Percentiles rank a stretch among this genome's conserved stretches.
Evolutionary conservation across 2,329 filamentous ascomycete species (phyloP).

Genomic region (Hirsutella rhossiliensis): DNA sequence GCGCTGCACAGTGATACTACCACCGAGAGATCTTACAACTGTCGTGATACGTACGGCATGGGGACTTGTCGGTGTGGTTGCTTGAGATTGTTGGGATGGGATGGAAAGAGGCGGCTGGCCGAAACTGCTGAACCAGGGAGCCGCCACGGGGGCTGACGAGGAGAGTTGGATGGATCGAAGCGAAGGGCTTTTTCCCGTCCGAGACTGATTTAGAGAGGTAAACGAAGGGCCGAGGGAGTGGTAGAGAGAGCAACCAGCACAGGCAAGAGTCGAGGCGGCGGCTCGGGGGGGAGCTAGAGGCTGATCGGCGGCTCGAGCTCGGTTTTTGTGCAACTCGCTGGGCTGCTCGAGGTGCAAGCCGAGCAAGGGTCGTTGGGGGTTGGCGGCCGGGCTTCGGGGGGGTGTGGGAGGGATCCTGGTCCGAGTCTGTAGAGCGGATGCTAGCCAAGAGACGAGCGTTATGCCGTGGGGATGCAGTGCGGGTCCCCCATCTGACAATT

Average conservation of each 20-base stretch:
- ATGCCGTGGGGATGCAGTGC: constrained; percentile 15
- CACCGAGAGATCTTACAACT: constrained; percentile 29
- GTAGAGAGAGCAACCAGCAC: not conserved
- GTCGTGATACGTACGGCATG: constrained; percentile 39
- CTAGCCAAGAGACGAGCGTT: constrained; percentile 24
- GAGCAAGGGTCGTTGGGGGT: constrained; percentile 28
- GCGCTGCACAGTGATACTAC: constrained; percentile 40
- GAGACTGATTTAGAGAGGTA: not conserved
- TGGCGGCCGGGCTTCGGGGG: constrained; percentile 21
- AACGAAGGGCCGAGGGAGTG: constrained; percentile 10
- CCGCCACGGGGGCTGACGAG: constrained; percentile 15
- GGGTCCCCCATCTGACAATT: constrained; percentile 19
- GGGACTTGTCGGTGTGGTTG: constrained; percentile 32
- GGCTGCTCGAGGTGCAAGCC: constrained; percentile 15
- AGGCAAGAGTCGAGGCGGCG: constrained; percentile 10
- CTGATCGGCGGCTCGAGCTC: constrained; percentile 28
- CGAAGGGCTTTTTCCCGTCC: constrained; percentile 1
- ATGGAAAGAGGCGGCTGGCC: constrained; percentile 17
- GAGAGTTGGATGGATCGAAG: constrained; percentile 1
- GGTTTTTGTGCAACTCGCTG: constrained; percentile 39
- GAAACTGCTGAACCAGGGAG: constrained; percentile 1
- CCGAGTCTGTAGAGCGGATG: constrained; percentile 23
- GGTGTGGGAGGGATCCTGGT: constrained; percentile 17
- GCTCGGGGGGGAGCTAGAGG: constrained; percentile 14
- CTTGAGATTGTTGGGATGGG: constrained; percentile 20